Percentiles rank a stretch among this genome's conserved stretches.
phyloP scores from a whole-genome alignment of 1,139 yeast species.

The Ogataea hybrid region DNA sequence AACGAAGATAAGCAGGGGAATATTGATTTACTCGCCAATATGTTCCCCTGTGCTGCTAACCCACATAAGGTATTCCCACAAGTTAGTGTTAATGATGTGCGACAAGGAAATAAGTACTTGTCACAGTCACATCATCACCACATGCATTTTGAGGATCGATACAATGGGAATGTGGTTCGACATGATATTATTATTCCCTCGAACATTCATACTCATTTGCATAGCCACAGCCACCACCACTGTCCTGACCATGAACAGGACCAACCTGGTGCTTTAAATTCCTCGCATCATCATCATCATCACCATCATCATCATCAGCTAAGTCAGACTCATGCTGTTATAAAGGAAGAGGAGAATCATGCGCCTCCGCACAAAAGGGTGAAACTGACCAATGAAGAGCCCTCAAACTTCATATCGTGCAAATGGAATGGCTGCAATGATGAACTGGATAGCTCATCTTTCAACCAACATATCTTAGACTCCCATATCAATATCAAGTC shows the following conservation, averaged over 20 bases:
- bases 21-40: too few relatives aligned
- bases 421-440: conserved; percentile 32
- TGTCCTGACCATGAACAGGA: conserved; percentile 14
- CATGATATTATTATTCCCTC: conserved; percentile 29
- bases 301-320: background rate
- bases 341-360: background rate
- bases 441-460: conserved; percentile 7
- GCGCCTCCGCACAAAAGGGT: conserved; percentile 4
- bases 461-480: conserved; percentile 22
- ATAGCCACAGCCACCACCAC: conserved; percentile 1
- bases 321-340: too few relatives aligned
- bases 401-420: conserved; percentile 28
- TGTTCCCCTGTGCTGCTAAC: too few relatives aligned
- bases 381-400: conserved; percentile 1
- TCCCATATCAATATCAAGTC: conserved; percentile 48
- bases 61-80: too few relatives aligned
- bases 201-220: conserved; percentile 6
- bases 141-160: too few relatives aligned
- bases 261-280: background rate
- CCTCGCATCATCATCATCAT: background rate
- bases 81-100: too few relatives aligned
- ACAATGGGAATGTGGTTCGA: too few relatives aligned
- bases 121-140: too few relatives aligned
- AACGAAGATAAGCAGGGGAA: too few relatives aligned
- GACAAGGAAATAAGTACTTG: too few relatives aligned